Evolutionary conservation across 2,329 filamentous ascomycete genomes (phyloP).

Genomic region (Diaporthe australafricana): DNA sequence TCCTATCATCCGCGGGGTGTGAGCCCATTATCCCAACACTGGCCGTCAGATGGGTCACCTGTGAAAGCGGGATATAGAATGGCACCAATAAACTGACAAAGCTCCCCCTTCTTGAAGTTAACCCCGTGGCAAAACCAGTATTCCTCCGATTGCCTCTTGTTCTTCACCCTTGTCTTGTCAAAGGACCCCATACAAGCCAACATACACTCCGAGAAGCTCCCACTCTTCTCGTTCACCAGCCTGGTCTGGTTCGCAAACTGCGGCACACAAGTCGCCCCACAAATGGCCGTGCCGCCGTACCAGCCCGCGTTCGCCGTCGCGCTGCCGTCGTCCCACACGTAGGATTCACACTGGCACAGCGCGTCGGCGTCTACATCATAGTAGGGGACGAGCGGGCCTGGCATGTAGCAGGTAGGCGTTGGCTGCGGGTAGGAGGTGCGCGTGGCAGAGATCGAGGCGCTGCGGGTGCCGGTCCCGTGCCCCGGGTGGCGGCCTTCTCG

Average conservation of each 20-base stretch:
- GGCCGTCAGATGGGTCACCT: background rate
- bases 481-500: background rate
- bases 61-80: background rate
- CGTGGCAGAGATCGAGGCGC: background rate
- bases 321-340: constrained; percentile 10
- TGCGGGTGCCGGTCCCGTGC: background rate
- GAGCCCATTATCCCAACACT: constrained; percentile 24
- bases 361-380: background rate
- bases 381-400: background rate
- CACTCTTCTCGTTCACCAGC: background rate
- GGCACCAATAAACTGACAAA: constrained; percentile 17
- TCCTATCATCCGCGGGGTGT: background rate
- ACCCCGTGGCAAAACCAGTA: constrained; percentile 28
- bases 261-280: background rate
- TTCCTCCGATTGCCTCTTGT: background rate
- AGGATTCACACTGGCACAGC: constrained; percentile 19
- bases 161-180: background rate
- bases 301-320: background rate
- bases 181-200: constrained; percentile 13
- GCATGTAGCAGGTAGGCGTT: constrained; percentile 9
- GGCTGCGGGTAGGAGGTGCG: background rate
- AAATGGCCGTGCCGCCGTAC: constrained; percentile 5
- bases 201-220: constrained; percentile 25
- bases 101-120: constrained; percentile 21
- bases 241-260: constrained; percentile 3